Evolutionary conservation across 2,329 filamentous ascomycete genomes (phyloP).

Genomic region (Verticillium nubilum): DNA sequence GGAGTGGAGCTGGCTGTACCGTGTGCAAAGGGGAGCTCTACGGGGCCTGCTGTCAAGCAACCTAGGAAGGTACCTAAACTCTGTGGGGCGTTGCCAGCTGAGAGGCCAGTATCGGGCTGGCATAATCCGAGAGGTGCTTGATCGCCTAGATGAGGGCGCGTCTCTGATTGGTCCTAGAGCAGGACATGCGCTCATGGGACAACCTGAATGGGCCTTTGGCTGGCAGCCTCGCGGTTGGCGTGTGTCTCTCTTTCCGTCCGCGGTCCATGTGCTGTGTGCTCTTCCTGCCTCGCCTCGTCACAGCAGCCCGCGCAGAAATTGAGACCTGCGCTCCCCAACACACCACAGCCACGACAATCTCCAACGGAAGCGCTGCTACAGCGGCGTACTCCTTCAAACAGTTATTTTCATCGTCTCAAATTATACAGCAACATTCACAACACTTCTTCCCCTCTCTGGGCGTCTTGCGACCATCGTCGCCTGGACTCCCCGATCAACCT

Average conservation of each 20-base stretch:
- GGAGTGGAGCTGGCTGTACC: neutral
- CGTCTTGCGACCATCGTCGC: neutral
- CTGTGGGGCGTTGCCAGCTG: neutral
- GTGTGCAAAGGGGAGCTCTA: neutral
- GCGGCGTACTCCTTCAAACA: neutral
- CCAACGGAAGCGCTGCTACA: neutral
- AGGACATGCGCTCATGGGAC: constrained; percentile 7
- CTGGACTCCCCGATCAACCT: constrained; percentile 2
- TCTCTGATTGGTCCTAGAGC: constrained; percentile 5
- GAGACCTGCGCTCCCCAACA: constrained; percentile 7
- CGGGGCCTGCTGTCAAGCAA: neutral
- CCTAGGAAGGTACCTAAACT: too few relatives aligned
- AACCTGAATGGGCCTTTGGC: constrained; percentile 1
- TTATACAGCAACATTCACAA: neutral
- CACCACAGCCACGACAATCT: constrained; percentile 5
- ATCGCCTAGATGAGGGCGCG: neutral
- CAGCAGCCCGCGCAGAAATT: constrained; percentile 13
- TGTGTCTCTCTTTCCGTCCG: constrained; percentile 9
- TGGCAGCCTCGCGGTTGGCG: constrained; percentile 12
- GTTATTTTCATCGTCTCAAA: neutral
- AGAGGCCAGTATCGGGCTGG: neutral
- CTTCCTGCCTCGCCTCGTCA: constrained; percentile 8
- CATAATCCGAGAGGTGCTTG: neutral
- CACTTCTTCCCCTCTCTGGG: neutral
- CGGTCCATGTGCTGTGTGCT: neutral